These are phyloP conservation scores for Moniliophthora roreri DNA, from an alignment of 1,284 basidiomycete genomes.

Conservation along the genomic window DNA sequence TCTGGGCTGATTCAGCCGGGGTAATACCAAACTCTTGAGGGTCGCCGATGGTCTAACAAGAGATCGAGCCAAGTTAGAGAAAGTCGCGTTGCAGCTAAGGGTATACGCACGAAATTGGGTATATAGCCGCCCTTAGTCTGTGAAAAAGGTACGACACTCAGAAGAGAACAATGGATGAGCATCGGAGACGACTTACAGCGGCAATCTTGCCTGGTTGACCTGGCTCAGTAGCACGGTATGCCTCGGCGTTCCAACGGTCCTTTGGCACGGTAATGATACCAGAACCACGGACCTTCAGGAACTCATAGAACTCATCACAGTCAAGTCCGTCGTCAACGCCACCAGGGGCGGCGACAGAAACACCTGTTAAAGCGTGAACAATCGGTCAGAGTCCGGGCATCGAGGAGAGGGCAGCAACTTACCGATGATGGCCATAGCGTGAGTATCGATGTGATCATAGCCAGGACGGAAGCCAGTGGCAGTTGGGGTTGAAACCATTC, in stretches of 20 bases:
- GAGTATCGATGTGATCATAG: no score
- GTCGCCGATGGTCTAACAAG: background rate
- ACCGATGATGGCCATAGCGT: no score
- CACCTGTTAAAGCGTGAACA: background rate
- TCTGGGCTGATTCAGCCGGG: background rate
- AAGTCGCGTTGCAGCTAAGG: background rate
- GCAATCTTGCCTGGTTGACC: slow-evolving; percentile 2
- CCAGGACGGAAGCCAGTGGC: no score
- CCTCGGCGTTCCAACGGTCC: slow-evolving; percentile 6
- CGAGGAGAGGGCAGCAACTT: no score
- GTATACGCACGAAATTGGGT: slow-evolving; percentile 1
- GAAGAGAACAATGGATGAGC: background rate
- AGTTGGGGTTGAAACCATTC: no score
- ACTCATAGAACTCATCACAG: slow-evolving; percentile 2
- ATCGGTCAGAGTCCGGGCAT: background rate
- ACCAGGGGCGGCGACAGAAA: slow-evolving; percentile 3
- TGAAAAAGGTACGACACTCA: no score
- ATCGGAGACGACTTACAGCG: background rate
- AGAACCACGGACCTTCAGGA: slow-evolving; percentile 4
- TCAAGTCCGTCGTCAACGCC: slow-evolving; percentile 2
- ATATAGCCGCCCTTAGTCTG: slow-evolving; percentile 1
- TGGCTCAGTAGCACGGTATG: slow-evolving; percentile 1
- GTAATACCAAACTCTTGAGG: slow-evolving; percentile 5
- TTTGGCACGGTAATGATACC: slow-evolving; percentile 3
- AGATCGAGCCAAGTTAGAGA: background rate